Evolutionary conservation across 805 yeast species (phyloP).

Genomic region (Candida nanaspora): DNA sequence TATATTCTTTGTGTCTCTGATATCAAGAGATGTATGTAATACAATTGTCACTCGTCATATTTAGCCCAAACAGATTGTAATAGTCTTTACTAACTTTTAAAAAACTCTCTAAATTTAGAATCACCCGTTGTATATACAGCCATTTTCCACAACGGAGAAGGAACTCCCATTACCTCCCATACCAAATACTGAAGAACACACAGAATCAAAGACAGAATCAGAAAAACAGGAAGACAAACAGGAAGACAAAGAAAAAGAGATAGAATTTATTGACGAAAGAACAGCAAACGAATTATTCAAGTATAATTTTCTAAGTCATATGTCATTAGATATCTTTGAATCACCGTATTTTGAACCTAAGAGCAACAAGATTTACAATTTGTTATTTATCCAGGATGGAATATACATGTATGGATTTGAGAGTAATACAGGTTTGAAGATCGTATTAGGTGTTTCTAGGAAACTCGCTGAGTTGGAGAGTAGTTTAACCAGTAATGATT

Average conservation of each 20-base stretch:
- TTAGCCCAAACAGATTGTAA: no score
- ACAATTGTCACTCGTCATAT: no score
- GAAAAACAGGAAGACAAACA: conserved; percentile 6
- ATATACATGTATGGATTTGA: conserved; percentile 62
- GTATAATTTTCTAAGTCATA: conserved; percentile 66
- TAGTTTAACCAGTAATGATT: background rate
- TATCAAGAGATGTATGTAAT: conserved; percentile 42
- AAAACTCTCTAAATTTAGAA: no score
- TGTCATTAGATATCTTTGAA: conserved; percentile 64
- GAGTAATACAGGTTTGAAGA: conserved; percentile 60
- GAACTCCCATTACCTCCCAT: background rate
- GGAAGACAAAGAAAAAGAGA: background rate
- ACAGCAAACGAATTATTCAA: conserved; percentile 43
- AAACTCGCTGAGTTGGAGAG: conserved; percentile 21
- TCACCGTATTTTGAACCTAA: conserved; percentile 39
- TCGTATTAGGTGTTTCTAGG: conserved; percentile 47
- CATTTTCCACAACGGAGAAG: conserved; percentile 21
- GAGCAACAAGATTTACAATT: conserved; percentile 29
- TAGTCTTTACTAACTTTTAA: conserved; percentile 5
- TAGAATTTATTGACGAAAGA: conserved; percentile 19
- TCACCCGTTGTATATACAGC: conserved; percentile 54
- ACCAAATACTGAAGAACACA: no score
- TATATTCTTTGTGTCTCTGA: conserved; percentile 49
- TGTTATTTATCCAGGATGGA: conserved; percentile 62
- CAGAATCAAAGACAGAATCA: no score